A percentile compares a stretch with the other conserved stretches of the same genome.
These are phyloP conservation scores for Phytopythium chamaehyphon DNA, from an alignment of 352 stramenopile genomes.

Conservation along the genomic window DNA sequence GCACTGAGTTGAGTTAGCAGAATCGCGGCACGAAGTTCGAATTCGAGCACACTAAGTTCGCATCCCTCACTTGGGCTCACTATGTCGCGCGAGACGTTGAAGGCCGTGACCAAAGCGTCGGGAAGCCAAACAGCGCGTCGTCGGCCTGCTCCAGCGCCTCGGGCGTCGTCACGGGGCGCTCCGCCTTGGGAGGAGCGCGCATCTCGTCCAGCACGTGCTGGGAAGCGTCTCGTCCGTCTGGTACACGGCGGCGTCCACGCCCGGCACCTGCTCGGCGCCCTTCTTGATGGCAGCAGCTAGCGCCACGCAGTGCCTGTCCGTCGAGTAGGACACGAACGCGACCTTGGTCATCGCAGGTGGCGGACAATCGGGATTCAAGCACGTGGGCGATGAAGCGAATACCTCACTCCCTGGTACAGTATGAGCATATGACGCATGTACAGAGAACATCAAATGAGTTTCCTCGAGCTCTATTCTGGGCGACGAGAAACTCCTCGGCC, in stretches of 20 bases:
- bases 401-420: too few relatives aligned
- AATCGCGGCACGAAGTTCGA: too few relatives aligned
- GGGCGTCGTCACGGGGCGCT: constrained; percentile 41
- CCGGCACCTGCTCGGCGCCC: constrained; percentile 48
- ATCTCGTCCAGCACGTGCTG: constrained; percentile 72
- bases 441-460: too few relatives aligned
- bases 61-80: background rate
- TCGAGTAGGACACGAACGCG: constrained; percentile 74
- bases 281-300: constrained; percentile 66
- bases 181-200: constrained; percentile 60
- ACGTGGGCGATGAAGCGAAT: too few relatives aligned
- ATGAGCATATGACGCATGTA: too few relatives aligned
- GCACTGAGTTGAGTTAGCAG: too few relatives aligned
- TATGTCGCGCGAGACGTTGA: background rate
- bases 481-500: too few relatives aligned
- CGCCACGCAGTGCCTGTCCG: constrained; percentile 72
- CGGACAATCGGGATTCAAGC: background rate
- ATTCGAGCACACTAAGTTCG: background rate
- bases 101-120: too few relatives aligned
- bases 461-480: too few relatives aligned
- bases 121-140: constrained; percentile 84
- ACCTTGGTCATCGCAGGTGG: constrained; percentile 43
- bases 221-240: constrained; percentile 66
- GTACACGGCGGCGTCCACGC: constrained; percentile 41
- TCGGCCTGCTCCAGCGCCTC: constrained; percentile 57